phyloP scores from a whole-genome alignment of 306 rosid species.

The Potentilla sterilis region DNA sequence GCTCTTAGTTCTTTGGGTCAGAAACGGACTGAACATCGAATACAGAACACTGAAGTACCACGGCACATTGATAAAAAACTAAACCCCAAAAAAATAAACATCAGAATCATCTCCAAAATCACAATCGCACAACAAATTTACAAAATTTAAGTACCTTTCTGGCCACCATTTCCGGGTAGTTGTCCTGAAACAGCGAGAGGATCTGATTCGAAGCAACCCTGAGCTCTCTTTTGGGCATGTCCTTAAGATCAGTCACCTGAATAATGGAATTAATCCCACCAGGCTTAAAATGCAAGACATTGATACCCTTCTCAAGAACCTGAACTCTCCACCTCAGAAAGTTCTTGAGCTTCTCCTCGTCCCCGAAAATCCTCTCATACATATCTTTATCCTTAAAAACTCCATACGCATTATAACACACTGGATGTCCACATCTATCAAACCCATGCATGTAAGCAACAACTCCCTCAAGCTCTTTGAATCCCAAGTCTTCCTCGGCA shows the following conservation, averaged over 20 bases:
- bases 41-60: slow-evolving; percentile 96
- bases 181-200: slow-evolving; percentile 87
- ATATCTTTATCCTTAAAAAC: slow-evolving; percentile 69
- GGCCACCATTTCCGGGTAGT: slow-evolving; percentile 97
- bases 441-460: slow-evolving; percentile 86
- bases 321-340: slow-evolving; percentile 97
- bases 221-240: slow-evolving; percentile 95
- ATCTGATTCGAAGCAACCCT: slow-evolving; percentile 92
- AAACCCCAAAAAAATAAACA: slow-evolving; percentile 10
- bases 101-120: not conserved
- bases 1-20: slow-evolving; percentile 95
- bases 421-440: slow-evolving; percentile 87
- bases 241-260: slow-evolving; percentile 93
- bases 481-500: slow-evolving; percentile 72
- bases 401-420: slow-evolving; percentile 90
- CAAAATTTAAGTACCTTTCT: slow-evolving; percentile 48
- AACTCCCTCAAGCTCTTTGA: slow-evolving; percentile 90
- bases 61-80: slow-evolving; percentile 96
- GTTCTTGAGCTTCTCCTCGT: slow-evolving; percentile 81
- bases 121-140: not conserved
- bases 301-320: slow-evolving; percentile 78
- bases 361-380: slow-evolving; percentile 83
- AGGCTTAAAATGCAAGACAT: slow-evolving; percentile 76
- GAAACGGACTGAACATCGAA: slow-evolving; percentile 88
- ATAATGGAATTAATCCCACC: slow-evolving; percentile 85